Base-by-base conservation (phyloP, 495 filamentous ascomycete species). In the Xylaria bambusicola region DNA sequence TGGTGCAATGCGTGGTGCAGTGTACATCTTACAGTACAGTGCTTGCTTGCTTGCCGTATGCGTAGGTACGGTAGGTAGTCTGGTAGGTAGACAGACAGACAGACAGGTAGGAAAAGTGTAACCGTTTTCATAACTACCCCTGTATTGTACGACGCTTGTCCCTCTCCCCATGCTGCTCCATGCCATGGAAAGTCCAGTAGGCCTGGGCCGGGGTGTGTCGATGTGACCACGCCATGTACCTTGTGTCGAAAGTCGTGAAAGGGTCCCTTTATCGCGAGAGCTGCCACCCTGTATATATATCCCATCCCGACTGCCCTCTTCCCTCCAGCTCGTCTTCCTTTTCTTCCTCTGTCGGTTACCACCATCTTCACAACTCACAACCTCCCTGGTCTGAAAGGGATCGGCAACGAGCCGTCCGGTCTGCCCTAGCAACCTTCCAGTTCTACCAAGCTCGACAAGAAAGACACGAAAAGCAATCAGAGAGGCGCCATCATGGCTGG, bases 401-500 rank as follows among this genome's bases (percentile, higher is more conserved):
- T 18, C 36, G 49, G 17, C 57, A 46, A 46, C 57, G 27, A 60
- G 48, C 31, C 57, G 47, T 51, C 46, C 26, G 48, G 49, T 53
- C 49, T 26, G 47, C 50, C 29, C 29, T 60, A 40, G 49, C 46
- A 20, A 47, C 42, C 35, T 13, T 51, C 10, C 26, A 10, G 35
- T 44, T n/a, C 48, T 6, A 23, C 56, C 47, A 33, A 24, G 12
- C 36, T 56, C 35, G 41, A 62, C 42, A 66, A 27, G 57, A 59
- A 64, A 50, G 26, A 57, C 24, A 38, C 6, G 13, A 33, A 52
- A 52, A 13, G 2, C 35, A 52, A 52, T 40, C 18, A 18, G 45
- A 44, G 29, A 5, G 20, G 31, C 26, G 33, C 26, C 60, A 66
- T 15, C 55, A 75, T 75, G 73, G 70, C 73, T 62, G 73, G 73